These are phyloP conservation scores for Sporopachydermia cereana DNA, from an alignment of 1,139 yeast genomes.

Conservation along the genomic window DNA sequence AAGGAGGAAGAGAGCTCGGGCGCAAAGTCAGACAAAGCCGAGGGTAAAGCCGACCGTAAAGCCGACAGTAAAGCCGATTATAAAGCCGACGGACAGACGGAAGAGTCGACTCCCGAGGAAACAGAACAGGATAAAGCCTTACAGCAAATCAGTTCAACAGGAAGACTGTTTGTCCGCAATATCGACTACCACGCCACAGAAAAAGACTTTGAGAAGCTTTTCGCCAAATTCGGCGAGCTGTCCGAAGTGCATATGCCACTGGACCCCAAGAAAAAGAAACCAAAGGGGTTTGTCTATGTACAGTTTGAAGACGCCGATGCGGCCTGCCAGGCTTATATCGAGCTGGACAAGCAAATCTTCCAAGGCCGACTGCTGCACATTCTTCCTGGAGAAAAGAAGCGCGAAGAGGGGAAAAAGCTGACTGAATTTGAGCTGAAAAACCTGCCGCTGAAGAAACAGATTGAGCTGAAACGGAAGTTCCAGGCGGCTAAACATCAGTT, in stretches of 20 bases:
- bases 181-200: slow-evolving; percentile 73
- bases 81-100: slow-evolving; percentile 7
- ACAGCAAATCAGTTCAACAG: slow-evolving; percentile 51
- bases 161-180: slow-evolving; percentile 81
- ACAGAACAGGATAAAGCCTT: slow-evolving; percentile 35
- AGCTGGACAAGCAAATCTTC: slow-evolving; percentile 77
- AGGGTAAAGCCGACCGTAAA: slow-evolving; percentile 9
- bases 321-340: slow-evolving; percentile 65
- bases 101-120: slow-evolving; percentile 15
- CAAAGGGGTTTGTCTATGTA: slow-evolving; percentile 89
- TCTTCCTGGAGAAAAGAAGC: slow-evolving; percentile 74
- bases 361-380: slow-evolving; percentile 92
- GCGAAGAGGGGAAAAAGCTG: slow-evolving; percentile 47
- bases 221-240: slow-evolving; percentile 32
- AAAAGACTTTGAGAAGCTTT: slow-evolving; percentile 56
- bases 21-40: slow-evolving; percentile 14
- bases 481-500: slow-evolving; percentile 80
- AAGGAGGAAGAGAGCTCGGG: slow-evolving; percentile 11
- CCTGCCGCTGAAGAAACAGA: slow-evolving; percentile 83
- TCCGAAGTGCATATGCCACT: slow-evolving; percentile 73
- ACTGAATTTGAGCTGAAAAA: slow-evolving; percentile 88
- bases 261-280: slow-evolving; percentile 79
- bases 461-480: slow-evolving; percentile 69
- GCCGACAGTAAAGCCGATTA: slow-evolving; percentile 10
- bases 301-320: slow-evolving; percentile 54